Conservation (phyloP, 2,329 filamentous ascomycete genomes). For the Leptographium wingfieldii region DNA sequence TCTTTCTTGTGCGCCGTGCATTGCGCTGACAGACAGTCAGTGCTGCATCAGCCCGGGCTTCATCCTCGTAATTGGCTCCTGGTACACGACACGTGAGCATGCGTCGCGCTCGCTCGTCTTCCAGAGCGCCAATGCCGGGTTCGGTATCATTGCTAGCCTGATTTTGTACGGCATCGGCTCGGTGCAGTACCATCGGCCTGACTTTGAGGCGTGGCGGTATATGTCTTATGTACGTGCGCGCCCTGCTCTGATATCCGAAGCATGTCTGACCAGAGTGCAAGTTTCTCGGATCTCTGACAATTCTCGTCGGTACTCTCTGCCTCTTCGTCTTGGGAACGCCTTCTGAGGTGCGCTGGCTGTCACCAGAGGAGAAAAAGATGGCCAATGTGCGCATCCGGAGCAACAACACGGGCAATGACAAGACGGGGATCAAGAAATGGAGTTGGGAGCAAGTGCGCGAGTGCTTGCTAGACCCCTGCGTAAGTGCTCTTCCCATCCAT, state of each 20-base stretch:
- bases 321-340: constrained; percentile 24
- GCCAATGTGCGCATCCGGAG: constrained; percentile 22
- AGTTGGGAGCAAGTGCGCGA: constrained; percentile 24
- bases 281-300: constrained; percentile 23
- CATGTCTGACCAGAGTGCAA: constrained; percentile 14
- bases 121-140: constrained; percentile 25
- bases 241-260: background rate
- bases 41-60: constrained; percentile 4
- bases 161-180: constrained; percentile 25
- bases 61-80: constrained; percentile 1
- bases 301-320: constrained; percentile 20
- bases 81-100: constrained; percentile 3
- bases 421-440: constrained; percentile 24
- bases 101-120: constrained; percentile 22
- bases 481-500: background rate
- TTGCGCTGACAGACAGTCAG: background rate
- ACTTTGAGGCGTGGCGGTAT: constrained; percentile 24
- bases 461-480: constrained; percentile 20
- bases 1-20: background rate
- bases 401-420: constrained; percentile 25
- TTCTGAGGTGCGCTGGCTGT: constrained; percentile 25
- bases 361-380: constrained; percentile 22
- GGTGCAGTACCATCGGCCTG: constrained; percentile 16
- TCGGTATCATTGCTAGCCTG: constrained; percentile 22
- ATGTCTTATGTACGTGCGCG: constrained; percentile 12